phyloP scores from a whole-genome alignment of 2,329 filamentous ascomycete species.

The Sporothrix globosa region DNA sequence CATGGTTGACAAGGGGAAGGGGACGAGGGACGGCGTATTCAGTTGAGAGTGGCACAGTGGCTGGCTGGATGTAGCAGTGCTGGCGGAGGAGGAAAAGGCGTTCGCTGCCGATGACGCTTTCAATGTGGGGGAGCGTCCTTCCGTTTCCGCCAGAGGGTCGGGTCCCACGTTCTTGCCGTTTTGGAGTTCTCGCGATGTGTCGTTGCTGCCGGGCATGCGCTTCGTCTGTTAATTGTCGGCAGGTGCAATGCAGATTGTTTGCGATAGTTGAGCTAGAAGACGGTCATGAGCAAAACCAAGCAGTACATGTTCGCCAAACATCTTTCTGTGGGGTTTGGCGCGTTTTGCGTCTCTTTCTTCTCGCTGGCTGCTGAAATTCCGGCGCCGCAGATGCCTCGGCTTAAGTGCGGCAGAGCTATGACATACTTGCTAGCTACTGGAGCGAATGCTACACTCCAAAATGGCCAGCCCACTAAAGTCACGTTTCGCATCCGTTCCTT shows the following conservation, averaged over 20 bases:
- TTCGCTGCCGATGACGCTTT: neutral
- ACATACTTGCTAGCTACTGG: neutral
- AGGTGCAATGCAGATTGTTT: neutral
- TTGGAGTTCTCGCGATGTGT: neutral
- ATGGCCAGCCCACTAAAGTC: constrained; percentile 5
- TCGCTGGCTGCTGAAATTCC: constrained; percentile 23
- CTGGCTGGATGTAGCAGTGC: no score
- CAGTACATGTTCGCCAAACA: neutral
- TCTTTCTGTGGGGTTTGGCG: neutral
- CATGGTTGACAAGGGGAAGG: constrained; percentile 29
- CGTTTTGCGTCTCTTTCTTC: neutral
- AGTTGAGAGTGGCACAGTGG: neutral
- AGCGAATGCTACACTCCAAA: neutral
- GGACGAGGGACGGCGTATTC: neutral
- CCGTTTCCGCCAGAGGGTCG: neutral
- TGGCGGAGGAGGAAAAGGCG: no score
- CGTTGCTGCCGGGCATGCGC: neutral
- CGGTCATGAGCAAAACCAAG: neutral
- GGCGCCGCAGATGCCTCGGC: constrained; percentile 31
- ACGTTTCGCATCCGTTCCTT: constrained; percentile 18
- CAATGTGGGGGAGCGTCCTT: neutral
- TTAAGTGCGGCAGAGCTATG: constrained; percentile 23
- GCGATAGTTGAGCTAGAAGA: neutral
- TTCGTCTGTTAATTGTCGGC: neutral
- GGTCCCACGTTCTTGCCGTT: constrained; percentile 8